phyloP scores from a whole-genome alignment of 1,284 basidiomycete species.

The Heterobasidion parviporum region DNA sequence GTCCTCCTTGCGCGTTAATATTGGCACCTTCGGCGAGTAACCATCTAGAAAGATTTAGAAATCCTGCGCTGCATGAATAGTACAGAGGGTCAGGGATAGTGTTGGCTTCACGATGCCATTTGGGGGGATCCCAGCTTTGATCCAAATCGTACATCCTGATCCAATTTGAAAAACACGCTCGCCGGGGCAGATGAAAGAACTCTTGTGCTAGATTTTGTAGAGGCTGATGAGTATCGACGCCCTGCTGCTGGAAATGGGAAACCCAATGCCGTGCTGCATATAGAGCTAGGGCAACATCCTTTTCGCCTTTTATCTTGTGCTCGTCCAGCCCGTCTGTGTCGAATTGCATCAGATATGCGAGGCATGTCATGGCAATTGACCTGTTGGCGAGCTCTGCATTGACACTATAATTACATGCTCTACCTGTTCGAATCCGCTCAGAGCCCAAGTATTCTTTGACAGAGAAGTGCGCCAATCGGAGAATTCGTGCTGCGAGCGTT shows the following conservation, averaged over 20 bases:
- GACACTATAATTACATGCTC: background rate
- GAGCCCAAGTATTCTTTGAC: background rate
- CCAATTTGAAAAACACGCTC: background rate
- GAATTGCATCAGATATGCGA: background rate
- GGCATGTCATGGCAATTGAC: background rate
- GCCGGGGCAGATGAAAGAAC: background rate
- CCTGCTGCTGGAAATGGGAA: background rate
- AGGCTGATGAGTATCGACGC: background rate
- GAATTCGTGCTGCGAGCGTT: no score
- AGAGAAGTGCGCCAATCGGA: background rate
- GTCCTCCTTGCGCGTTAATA: background rate
- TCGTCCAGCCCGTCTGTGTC: background rate
- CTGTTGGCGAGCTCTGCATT: background rate
- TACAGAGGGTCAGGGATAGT: background rate
- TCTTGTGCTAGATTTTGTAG: background rate
- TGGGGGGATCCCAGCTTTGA: background rate
- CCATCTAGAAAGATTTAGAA: background rate
- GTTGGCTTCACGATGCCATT: background rate
- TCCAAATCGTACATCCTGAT: background rate
- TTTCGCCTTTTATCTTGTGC: background rate
- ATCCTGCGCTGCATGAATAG: background rate
- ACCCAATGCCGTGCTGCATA: background rate
- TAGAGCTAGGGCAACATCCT: background rate
- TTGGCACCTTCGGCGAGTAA: background rate
- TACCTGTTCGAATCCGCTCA: background rate